phyloP scores from a whole-genome alignment of 495 filamentous ascomycete species.

The Aspergillus asperescens region DNA sequence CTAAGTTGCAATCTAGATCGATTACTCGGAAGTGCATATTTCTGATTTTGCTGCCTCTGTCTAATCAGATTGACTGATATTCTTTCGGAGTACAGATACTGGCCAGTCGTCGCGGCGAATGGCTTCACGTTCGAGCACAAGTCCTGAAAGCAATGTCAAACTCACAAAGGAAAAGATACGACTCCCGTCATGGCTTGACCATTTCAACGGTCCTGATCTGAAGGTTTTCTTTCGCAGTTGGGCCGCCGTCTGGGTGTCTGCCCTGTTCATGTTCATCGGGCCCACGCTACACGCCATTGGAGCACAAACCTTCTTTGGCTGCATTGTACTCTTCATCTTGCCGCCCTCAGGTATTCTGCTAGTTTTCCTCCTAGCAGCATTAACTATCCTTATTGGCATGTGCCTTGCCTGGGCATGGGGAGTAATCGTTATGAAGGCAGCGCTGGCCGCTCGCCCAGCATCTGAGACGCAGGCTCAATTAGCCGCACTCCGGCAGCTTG shows the following conservation, averaged over 20 bases:
- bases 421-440: conserved; percentile 39
- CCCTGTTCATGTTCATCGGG: conserved; percentile 38
- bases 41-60: no score
- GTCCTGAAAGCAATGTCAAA: no score
- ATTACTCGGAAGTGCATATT: no score
- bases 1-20: no score
- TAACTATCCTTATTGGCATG: conserved; percentile 35
- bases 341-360: conserved; percentile 37
- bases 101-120: no score
- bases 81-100: no score
- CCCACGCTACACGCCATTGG: conserved; percentile 27
- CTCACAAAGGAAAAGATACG: no score
- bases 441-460: conserved; percentile 33
- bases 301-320: conserved; percentile 21
- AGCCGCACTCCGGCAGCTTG: conserved; percentile 28
- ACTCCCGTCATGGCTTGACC: conserved; percentile 35
- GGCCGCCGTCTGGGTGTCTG: conserved; percentile 39
- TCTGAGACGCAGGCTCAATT: conserved; percentile 32
- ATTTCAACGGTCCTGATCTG: conserved; percentile 43
- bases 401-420: conserved; percentile 41
- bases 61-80: no score
- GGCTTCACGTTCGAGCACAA: no score
- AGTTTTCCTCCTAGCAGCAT: conserved; percentile 31
- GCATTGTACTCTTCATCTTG: conserved; percentile 34
- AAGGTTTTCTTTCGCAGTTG: conserved; percentile 43